These are phyloP conservation scores for Sporothrix pseudoabietina DNA, from an alignment of 2,329 filamentous ascomycete species.

Conservation along the genomic window DNA sequence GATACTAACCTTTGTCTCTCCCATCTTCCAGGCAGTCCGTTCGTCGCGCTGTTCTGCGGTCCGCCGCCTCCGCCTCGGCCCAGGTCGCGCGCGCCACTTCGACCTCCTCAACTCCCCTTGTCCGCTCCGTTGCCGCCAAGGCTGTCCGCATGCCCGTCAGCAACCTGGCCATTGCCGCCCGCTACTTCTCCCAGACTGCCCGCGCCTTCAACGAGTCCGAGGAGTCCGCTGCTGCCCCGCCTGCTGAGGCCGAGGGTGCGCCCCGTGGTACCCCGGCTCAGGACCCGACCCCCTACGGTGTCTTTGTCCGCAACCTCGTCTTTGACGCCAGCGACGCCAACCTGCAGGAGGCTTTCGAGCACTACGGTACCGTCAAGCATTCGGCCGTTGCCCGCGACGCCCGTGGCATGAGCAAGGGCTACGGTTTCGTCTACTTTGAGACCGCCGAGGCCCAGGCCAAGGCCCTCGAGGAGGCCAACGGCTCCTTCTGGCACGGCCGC, in stretches of 20 bases:
- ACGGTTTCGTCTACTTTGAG: constrained; percentile 42
- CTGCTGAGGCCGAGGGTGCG: background rate
- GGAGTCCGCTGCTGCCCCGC: background rate
- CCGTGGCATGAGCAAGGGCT: constrained; percentile 41
- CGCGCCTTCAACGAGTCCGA: background rate
- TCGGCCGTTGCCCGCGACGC: constrained; percentile 40
- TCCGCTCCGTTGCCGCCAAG: constrained; percentile 37
- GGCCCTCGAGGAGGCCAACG: constrained; percentile 40
- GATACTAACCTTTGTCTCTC: background rate
- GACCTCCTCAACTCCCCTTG: constrained; percentile 35
- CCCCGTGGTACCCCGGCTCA: background rate
- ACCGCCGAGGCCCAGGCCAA: constrained; percentile 34
- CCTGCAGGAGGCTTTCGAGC: constrained; percentile 41
- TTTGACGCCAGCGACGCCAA: constrained; percentile 44
- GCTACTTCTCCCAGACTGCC: constrained; percentile 40
- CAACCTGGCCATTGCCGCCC: constrained; percentile 33
- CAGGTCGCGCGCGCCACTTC: constrained; percentile 36
- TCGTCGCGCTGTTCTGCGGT: constrained; percentile 42
- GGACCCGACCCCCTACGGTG: constrained; percentile 35
- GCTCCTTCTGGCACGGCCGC: constrained; percentile 46
- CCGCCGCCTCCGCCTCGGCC: constrained; percentile 40
- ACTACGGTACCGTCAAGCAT: constrained; percentile 40
- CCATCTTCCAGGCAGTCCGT: constrained; percentile 40
- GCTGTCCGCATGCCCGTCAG: constrained; percentile 26
- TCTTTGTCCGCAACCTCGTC: constrained; percentile 44